Base-by-base conservation (phyloP, 768 basidiomycete genomes). In the Macrocybe gigantea region DNA sequence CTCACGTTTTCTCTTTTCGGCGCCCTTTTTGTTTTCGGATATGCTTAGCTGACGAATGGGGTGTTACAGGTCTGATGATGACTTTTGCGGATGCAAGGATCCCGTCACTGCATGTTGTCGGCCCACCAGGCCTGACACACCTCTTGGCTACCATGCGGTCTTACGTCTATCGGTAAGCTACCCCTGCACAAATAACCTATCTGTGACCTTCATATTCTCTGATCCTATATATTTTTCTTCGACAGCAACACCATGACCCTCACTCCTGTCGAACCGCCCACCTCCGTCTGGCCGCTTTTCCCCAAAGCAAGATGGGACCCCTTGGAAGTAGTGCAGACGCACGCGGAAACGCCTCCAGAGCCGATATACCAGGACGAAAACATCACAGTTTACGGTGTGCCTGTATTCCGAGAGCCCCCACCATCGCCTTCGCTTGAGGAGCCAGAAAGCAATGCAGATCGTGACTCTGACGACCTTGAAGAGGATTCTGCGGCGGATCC, bases 91-190 rank as follows among this genome's bases (percentile, higher is more conserved):
- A 95, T 66, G 75, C 76, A 1, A 75, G 78, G 0, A 73, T 82
- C 32, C 62, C 71, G 12, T 67, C 73, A 37, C 53, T 95, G 33
- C 66, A 78, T 39, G 56, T 95, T 14, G 65, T 79, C 14, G 93
- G 92, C 3, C 93, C 93, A 2, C 72, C 72, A 9, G 90, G 88
- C 32, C 62, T 86, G n/a, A 58, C 73, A 11, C 88, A 93, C 61
- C 73, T 74, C 49, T 56, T 93, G 34, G 85, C 88, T 12, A 74
- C 83, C 2, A 82, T 85, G 76, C 75, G 91, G 7, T 65, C 72
- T 33, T 88, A 82, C 55, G 73, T 79, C 0, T 80, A 68, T 53
- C 74, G 91, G 91, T 90, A 56, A 53, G 70, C 22, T 22, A 22
- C 22, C 22, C 1, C 22, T 22, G 22, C 22, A 4, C 22, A 22